A percentile compares a stretch with the other conserved stretches of the same genome.
phyloP scores from a whole-genome alignment of 2,329 filamentous ascomycete genomes.

The Exophiala sp. region DNA sequence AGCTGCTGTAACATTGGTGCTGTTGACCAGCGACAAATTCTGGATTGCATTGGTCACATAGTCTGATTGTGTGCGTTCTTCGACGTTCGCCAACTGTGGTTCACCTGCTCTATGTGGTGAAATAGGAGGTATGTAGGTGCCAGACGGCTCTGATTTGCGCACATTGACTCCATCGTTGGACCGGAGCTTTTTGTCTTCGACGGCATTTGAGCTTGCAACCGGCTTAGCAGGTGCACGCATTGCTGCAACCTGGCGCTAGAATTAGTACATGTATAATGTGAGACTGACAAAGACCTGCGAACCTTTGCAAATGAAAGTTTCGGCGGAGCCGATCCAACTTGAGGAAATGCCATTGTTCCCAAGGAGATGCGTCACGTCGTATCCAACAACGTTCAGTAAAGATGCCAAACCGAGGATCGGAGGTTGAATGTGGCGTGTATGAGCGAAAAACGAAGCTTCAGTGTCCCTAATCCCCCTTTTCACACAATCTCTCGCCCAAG shows the following conservation, averaged over 20 bases:
- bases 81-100: conserved; percentile 2
- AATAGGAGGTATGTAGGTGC: not conserved
- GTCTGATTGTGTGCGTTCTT: conserved; percentile 13
- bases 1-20: conserved; percentile 1
- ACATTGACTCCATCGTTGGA: conserved; percentile 5
- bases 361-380: conserved; percentile 30
- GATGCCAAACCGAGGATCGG: conserved; percentile 23
- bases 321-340: conserved; percentile 33
- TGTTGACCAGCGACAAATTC: conserved; percentile 20
- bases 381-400: conserved; percentile 22
- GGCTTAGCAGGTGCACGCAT: conserved; percentile 35
- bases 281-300: conserved; percentile 29
- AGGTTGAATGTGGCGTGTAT: conserved; percentile 19
- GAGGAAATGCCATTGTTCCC: conserved; percentile 28
- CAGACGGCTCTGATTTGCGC: not conserved
- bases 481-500: conserved; percentile 25
- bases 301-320: conserved; percentile 77
- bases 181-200: conserved; percentile 26
- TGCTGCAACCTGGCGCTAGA: conserved; percentile 39
- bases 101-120: conserved; percentile 4
- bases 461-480: conserved; percentile 15
- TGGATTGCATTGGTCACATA: conserved; percentile 21
- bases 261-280: conserved; percentile 27
- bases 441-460: conserved; percentile 13
- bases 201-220: conserved; percentile 9